These are phyloP conservation scores for Lunasporangiospora selenospora DNA, from an alignment of 192 early-diverging fungal genomes.

Conservation along the genomic window DNA sequence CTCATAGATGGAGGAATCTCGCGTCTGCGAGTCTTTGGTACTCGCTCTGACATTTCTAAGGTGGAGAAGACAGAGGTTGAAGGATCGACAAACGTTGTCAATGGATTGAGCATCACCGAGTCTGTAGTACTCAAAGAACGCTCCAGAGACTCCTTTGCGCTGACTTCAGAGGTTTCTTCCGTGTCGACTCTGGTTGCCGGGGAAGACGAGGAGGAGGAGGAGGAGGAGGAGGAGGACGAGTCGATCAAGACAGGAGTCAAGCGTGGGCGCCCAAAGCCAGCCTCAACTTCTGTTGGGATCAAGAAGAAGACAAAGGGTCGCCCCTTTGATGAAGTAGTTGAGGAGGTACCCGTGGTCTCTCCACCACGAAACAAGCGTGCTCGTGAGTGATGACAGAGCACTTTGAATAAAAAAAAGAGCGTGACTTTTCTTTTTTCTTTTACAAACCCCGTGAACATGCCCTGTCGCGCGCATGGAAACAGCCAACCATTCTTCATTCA, in stretches of 20 bases:
- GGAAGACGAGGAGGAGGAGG: slow-evolving; percentile 10
- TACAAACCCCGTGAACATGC: no score
- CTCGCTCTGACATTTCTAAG: no score
- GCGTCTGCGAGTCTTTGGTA: slow-evolving; percentile 83
- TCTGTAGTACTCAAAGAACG: no score
- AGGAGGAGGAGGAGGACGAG: no score
- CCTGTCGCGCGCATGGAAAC: no score
- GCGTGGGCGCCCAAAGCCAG: slow-evolving; percentile 29
- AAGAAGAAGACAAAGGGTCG: slow-evolving; percentile 48
- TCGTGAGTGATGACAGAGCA: slow-evolving; percentile 21
- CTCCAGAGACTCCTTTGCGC: background rate
- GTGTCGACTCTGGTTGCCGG: slow-evolving; percentile 31
- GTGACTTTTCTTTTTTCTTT: no score
- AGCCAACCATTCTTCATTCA: no score
- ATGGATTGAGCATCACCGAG: no score
- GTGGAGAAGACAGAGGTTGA: no score
- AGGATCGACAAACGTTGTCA: no score
- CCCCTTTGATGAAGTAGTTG: slow-evolving; percentile 28
- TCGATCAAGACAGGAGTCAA: slow-evolving; percentile 32
- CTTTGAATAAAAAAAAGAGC: background rate
- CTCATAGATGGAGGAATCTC: slow-evolving; percentile 86
- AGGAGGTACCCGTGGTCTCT: slow-evolving; percentile 7
- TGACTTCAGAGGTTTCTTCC: slow-evolving; percentile 32
- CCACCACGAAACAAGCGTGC: slow-evolving; percentile 29
- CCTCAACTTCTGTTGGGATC: background rate